A percentile compares a stretch with the other conserved stretches of the same genome.
These are phyloP conservation scores for Colletotrichum liaoningense DNA, from an alignment of 2,329 filamentous ascomycete species.

Conservation along the genomic window DNA sequence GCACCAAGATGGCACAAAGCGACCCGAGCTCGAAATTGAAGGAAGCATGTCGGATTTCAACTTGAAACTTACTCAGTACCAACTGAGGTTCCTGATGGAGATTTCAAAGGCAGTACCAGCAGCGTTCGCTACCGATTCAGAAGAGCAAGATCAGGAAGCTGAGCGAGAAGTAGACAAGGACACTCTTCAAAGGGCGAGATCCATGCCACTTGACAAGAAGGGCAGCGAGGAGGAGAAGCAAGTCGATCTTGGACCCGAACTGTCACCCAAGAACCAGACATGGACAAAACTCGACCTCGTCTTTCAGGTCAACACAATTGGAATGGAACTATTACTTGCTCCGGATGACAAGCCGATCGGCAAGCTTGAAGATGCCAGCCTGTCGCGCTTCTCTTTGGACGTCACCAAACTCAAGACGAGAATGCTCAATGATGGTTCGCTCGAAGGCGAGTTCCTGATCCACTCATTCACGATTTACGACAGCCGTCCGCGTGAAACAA, in stretches of 20 bases:
- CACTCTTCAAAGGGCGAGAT: conserved; percentile 59
- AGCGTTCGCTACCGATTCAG: conserved; percentile 82
- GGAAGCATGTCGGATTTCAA: conserved; percentile 95
- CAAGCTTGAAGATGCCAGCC: conserved; percentile 79
- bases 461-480: conserved; percentile 96
- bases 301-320: conserved; percentile 89
- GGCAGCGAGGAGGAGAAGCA: conserved; percentile 52
- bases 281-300: conserved; percentile 96
- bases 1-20: conserved; percentile 79
- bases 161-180: conserved; percentile 77
- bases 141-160: conserved; percentile 79
- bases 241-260: conserved; percentile 75
- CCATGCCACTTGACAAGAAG: conserved; percentile 48
- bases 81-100: conserved; percentile 89
- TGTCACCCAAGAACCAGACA: conserved; percentile 73
- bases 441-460: conserved; percentile 93
- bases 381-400: conserved; percentile 95
- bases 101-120: conserved; percentile 88
- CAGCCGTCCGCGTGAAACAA: conserved; percentile 87
- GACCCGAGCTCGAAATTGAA: conserved; percentile 92
- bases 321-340: conserved; percentile 86
- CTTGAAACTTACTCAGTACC: conserved; percentile 87
- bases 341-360: conserved; percentile 82
- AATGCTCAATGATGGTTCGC: conserved; percentile 89
- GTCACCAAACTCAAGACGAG: conserved; percentile 91